Conservation (phyloP, 768 basidiomycete species). For the Gloeopeniophorella convolvens region DNA sequence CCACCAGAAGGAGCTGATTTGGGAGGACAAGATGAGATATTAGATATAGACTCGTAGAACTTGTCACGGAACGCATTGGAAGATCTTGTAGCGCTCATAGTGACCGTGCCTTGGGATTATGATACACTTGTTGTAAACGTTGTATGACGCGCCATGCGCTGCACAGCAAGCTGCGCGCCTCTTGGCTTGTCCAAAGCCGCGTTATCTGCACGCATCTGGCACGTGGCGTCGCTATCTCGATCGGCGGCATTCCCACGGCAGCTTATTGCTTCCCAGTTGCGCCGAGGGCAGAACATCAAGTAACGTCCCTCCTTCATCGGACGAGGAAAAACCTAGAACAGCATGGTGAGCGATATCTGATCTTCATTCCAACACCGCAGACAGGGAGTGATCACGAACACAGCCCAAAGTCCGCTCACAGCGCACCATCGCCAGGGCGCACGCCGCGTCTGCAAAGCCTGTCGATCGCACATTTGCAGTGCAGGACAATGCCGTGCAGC, state of each 20-base stretch:
- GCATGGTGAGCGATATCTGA: slow-evolving; percentile 9
- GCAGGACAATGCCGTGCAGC: slow-evolving; percentile 43
- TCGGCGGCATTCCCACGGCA: background rate
- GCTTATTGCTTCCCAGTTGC: too few relatives aligned
- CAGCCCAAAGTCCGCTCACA: slow-evolving; percentile 34
- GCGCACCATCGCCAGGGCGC: slow-evolving; percentile 42
- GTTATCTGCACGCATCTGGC: too few relatives aligned
- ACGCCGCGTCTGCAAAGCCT: slow-evolving; percentile 39
- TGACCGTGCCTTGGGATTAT: too few relatives aligned
- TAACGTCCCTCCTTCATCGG: background rate
- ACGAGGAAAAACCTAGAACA: background rate
- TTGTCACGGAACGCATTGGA: too few relatives aligned
- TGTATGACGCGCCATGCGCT: too few relatives aligned
- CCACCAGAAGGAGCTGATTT: slow-evolving; percentile 7
- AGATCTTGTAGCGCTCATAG: too few relatives aligned
- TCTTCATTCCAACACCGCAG: background rate
- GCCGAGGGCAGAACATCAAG: too few relatives aligned
- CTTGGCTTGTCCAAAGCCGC: too few relatives aligned
- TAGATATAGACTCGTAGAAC: too few relatives aligned
- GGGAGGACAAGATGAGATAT: background rate
- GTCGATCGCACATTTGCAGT: slow-evolving; percentile 43
- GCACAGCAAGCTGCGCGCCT: too few relatives aligned
- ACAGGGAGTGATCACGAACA: background rate
- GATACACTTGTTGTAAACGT: too few relatives aligned
- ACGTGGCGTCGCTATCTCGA: too few relatives aligned